Evolutionary conservation across 176 grass and related monocot species (phyloP).

Genomic region (Phragmites australis): DNA sequence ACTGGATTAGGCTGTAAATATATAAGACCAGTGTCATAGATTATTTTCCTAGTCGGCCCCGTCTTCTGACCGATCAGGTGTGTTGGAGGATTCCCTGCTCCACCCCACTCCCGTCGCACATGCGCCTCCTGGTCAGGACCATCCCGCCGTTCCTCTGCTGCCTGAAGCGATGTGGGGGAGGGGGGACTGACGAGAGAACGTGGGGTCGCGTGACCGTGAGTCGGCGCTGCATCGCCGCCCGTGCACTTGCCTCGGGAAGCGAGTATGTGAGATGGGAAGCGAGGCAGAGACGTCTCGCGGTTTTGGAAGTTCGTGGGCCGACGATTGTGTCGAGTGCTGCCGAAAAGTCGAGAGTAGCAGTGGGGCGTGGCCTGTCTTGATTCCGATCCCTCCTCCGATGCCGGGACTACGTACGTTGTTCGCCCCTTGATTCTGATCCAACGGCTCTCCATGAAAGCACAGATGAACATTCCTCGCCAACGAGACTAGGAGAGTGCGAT

Average conservation of each 20-base stretch:
- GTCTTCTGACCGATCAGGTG: not conserved
- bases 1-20: no score
- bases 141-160: not conserved
- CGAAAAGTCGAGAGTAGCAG: not conserved
- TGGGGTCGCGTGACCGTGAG: not conserved
- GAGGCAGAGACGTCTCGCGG: not conserved
- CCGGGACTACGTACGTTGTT: no score
- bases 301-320: not conserved
- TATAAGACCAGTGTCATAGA: no score
- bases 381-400: no score
- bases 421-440: no score
- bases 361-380: no score
- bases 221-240: not conserved
- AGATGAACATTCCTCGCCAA: no score
- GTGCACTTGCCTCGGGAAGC: not conserved
- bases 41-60: not conserved
- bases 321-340: not conserved
- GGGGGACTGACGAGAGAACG: not conserved
- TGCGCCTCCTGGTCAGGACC: not conserved
- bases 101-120: not conserved
- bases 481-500: no score
- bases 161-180: not conserved
- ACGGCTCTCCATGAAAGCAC: no score
- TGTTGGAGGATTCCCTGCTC: not conserved
- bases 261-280: not conserved